phyloP scores from a whole-genome alignment of 2,329 filamentous ascomycete species.

The Pseudocercospora musae region DNA sequence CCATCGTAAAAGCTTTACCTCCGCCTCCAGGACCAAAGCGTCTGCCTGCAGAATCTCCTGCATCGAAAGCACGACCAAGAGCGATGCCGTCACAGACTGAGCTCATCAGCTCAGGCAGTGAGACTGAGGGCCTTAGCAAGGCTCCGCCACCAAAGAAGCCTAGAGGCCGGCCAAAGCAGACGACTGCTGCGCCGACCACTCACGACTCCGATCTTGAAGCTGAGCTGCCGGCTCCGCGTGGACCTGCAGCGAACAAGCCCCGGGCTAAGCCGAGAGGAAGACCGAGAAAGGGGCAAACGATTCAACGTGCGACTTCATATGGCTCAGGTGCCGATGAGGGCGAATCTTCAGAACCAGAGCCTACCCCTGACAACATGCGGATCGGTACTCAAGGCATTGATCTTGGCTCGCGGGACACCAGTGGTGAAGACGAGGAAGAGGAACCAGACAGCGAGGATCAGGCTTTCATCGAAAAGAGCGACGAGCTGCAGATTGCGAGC shows the following conservation, averaged over 20 bases:
- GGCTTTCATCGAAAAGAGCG: slow-evolving; percentile 47
- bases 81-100: background rate
- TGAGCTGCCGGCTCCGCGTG: slow-evolving; percentile 3
- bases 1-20: background rate
- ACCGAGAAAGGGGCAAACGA: slow-evolving; percentile 21
- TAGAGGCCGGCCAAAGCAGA: slow-evolving; percentile 20
- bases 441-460: slow-evolving; percentile 46
- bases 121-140: slow-evolving; percentile 1
- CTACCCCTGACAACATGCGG: slow-evolving; percentile 35
- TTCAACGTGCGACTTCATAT: slow-evolving; percentile 22
- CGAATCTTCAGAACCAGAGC: slow-evolving; percentile 33
- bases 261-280: slow-evolving; percentile 19
- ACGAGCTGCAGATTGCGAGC: slow-evolving; percentile 34
- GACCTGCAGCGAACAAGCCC: background rate
- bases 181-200: background rate
- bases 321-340: slow-evolving; percentile 36
- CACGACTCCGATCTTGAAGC: slow-evolving; percentile 11
- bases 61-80: background rate
- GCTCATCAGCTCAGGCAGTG: slow-evolving; percentile 1
- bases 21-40: background rate
- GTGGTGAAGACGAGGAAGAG: slow-evolving; percentile 43
- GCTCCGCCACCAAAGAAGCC: slow-evolving; percentile 15
- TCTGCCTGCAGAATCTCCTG: background rate
- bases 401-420: slow-evolving; percentile 46
- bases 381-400: slow-evolving; percentile 38